Evolutionary conservation across 2,329 filamentous ascomycete species (phyloP).

Genomic region (Bipolaris victoriae): DNA sequence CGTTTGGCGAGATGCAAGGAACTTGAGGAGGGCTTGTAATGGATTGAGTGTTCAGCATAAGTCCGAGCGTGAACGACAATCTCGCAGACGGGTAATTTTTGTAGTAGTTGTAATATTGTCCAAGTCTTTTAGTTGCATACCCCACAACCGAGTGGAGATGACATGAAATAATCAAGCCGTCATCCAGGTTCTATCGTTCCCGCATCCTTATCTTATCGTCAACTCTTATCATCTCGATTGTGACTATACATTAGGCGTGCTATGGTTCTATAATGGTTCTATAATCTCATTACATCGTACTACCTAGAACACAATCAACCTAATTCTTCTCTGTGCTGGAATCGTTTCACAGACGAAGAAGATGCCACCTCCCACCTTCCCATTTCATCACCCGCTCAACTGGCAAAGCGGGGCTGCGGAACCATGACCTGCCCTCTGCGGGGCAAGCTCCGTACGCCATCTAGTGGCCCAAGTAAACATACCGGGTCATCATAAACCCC

Average conservation of each 20-base stretch:
- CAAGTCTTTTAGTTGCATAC: neutral
- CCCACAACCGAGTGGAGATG: neutral
- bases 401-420: constrained; percentile 29
- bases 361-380: constrained; percentile 15
- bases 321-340: neutral
- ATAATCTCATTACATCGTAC: neutral
- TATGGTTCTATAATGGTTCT: neutral
- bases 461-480: neutral
- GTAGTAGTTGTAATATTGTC: too few relatives aligned
- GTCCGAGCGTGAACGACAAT: too few relatives aligned
- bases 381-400: constrained; percentile 22
- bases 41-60: too few relatives aligned
- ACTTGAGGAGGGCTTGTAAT: too few relatives aligned
- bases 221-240: neutral
- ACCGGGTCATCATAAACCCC: neutral
- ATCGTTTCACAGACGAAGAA: neutral
- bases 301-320: neutral
- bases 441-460: constrained; percentile 19
- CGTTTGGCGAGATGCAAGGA: neutral
- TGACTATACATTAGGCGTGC: neutral
- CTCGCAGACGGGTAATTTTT: too few relatives aligned
- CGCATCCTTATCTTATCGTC: constrained; percentile 7
- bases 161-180: neutral
- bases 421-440: constrained; percentile 25
- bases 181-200: neutral